Base-by-base conservation (phyloP, 1,284 basidiomycete species). In the Wolfiporia cocos region DNA sequence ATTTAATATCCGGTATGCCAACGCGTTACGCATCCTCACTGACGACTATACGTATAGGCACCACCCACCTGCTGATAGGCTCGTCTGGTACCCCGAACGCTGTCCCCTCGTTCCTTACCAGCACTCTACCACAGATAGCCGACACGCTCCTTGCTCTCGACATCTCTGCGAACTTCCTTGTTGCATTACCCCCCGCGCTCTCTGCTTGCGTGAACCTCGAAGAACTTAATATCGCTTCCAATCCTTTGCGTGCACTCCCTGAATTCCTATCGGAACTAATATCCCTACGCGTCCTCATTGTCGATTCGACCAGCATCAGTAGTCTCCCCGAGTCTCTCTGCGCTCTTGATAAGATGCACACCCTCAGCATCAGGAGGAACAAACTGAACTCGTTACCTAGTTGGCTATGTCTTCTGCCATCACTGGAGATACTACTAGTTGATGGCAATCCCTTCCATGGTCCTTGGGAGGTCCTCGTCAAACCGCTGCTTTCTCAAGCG, bases 371-470 rank as follows among this genome's bases (percentile, higher is more conserved):
- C 37, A 81, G 93, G 43, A 71, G 84, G 55, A 99, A 99, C 66
- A 85, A 86, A 57, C 72, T 99, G 56, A 75, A 89, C 51, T 78
- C 84, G n/a, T 73, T 99, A 22, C 95, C 95, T 3, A 81, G 86
- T 48, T 99, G 96, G 95, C 72, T 99, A 33, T 91, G 89, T 60
- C 76, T 88, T 24, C 73, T 99, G 23, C 73, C 79, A 15, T 77
- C 78, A 30, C 73, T 99, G 37, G 90, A 95, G 62, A 86, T 84
- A 4, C 71, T 99, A 2, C 84, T 86, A 49, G 78, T 99, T 22
- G 95, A 98, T 53, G 88, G 85, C 23, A 99, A 99, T 61, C 87
- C 91, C 6, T 96, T 98, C 65, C 83, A 89, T 49, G 85, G 87
- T 3, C 86, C 92, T 3, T 97, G 94, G 92, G 79, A 81, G 56